Percentiles rank a stretch among this genome's conserved stretches.
Evolutionary conservation across 164 flowering plant genomes (phyloP).

Genomic region (Vitis rupestris): DNA sequence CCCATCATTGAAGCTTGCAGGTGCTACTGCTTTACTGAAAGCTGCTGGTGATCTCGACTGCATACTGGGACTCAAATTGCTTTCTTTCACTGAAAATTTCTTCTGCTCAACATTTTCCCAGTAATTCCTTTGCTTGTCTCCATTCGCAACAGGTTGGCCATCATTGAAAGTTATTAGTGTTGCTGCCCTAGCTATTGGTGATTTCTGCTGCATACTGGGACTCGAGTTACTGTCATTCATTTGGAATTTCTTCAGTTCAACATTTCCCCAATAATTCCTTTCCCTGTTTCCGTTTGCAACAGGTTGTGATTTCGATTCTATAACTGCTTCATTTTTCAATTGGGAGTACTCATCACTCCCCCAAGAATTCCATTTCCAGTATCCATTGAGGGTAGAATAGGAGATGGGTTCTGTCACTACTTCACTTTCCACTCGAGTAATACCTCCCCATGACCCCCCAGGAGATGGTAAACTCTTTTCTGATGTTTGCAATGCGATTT

Average conservation of each 20-base stretch:
- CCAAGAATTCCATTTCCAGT: constrained; percentile 1
- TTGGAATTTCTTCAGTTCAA: too few species aligned
- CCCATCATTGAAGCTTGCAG: too few species aligned
- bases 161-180: too few species aligned
- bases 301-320: not conserved
- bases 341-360: too few species aligned
- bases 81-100: not conserved
- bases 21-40: too few species aligned
- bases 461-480: not conserved
- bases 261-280: not conserved
- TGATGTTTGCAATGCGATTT: not conserved
- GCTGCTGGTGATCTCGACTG: not conserved
- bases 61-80: not conserved
- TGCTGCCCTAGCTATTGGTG: too few species aligned
- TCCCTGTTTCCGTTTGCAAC: not conserved
- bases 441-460: not conserved
- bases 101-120: not conserved
- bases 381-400: too few species aligned
- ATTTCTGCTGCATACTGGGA: too few species aligned
- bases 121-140: not conserved
- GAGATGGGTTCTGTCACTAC: not conserved
- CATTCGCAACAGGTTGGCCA: not conserved
- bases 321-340: not conserved
- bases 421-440: not conserved
- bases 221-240: too few species aligned